Percentiles rank a stretch among this genome's conserved stretches.
These are phyloP conservation scores for Oxyria digyna DNA, from an alignment of 148 eudicot species.

Conservation along the genomic window DNA sequence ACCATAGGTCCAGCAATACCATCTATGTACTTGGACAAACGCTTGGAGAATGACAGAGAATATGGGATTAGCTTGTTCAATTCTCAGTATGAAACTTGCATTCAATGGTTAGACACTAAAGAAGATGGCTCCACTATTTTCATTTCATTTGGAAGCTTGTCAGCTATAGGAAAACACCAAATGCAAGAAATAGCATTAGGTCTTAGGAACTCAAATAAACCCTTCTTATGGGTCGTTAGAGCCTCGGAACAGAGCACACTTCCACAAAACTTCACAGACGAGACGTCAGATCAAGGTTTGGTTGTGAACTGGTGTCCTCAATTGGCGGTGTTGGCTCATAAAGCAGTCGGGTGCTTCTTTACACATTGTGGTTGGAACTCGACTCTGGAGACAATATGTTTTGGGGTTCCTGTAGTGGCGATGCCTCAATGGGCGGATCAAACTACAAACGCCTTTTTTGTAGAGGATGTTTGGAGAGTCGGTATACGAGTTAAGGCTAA, in stretches of 20 bases:
- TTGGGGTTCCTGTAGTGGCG: slow-evolving; percentile 9
- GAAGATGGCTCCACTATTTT: slow-evolving; percentile 20
- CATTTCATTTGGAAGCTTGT: slow-evolving; percentile 36
- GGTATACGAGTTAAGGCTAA: slow-evolving; percentile 1
- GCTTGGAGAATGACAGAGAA: slow-evolving; percentile 17
- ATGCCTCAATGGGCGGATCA: slow-evolving; percentile 11
- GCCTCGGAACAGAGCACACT: slow-evolving; percentile 18
- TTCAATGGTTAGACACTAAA: slow-evolving; percentile 26
- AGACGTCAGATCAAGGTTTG: neutral
- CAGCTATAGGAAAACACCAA: slow-evolving; percentile 12
- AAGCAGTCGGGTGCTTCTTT: slow-evolving; percentile 3
- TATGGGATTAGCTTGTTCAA: slow-evolving; percentile 26
- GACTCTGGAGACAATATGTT: neutral
- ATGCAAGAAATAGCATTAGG: slow-evolving; percentile 33
- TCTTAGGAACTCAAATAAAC: slow-evolving; percentile 6
- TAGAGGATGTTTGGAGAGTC: slow-evolving; percentile 13
- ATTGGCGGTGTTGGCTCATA: slow-evolving; percentile 9
- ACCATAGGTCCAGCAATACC: slow-evolving; percentile 35
- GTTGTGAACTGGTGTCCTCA: slow-evolving; percentile 9
- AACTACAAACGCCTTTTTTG: neutral
- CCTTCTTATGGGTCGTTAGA: slow-evolving; percentile 36
- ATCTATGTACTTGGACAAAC: slow-evolving; percentile 19
- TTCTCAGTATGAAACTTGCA: slow-evolving; percentile 10
- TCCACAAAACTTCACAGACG: slow-evolving; percentile 2
- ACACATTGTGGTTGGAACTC: slow-evolving; percentile 14